Evolutionary conservation across 1,284 basidiomycete species (phyloP).

Genomic region (Malassezia arunalokei): DNA sequence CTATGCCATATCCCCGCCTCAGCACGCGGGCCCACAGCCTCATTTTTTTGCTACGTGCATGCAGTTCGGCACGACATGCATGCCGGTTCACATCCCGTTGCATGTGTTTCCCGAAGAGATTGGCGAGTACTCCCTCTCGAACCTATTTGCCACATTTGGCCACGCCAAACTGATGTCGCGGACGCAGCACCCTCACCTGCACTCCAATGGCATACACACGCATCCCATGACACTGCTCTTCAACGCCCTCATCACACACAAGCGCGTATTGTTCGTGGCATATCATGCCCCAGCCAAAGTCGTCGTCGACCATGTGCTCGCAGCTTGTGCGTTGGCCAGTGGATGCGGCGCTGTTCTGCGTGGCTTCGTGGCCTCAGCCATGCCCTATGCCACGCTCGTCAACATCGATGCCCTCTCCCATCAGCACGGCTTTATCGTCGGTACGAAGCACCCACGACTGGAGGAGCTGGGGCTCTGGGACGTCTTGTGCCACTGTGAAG

Average conservation of each 20-base stretch:
- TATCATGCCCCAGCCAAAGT: constrained; percentile 62
- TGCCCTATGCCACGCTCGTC: constrained; percentile 81
- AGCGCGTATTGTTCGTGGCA: constrained; percentile 85
- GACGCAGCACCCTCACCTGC: constrained; percentile 65
- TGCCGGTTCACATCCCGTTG: constrained; percentile 26
- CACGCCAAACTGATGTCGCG: constrained; percentile 47
- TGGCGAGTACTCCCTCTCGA: constrained; percentile 90
- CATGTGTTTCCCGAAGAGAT: constrained; percentile 62
- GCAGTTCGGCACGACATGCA: neutral
- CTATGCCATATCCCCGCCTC: neutral
- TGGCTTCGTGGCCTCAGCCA: constrained; percentile 70
- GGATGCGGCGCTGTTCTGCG: constrained; percentile 71
- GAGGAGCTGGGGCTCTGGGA: constrained; percentile 79
- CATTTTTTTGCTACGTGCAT: neutral
- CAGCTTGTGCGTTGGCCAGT: constrained; percentile 79
- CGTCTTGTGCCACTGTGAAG: constrained; percentile 75
- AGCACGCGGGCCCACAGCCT: neutral
- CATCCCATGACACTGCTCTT: constrained; percentile 87
- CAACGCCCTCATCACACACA: constrained; percentile 84
- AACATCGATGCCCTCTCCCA: constrained; percentile 79
- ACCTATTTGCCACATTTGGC: constrained; percentile 76
- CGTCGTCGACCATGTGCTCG: constrained; percentile 77
- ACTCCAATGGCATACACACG: constrained; percentile 76
- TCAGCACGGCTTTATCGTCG: constrained; percentile 80
- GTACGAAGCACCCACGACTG: constrained; percentile 91